A percentile compares a stretch with the other conserved stretches of the same genome.
These are phyloP conservation scores for Biscogniauxia marginata DNA, from an alignment of 2,329 filamentous ascomycete genomes.

Conservation along the genomic window DNA sequence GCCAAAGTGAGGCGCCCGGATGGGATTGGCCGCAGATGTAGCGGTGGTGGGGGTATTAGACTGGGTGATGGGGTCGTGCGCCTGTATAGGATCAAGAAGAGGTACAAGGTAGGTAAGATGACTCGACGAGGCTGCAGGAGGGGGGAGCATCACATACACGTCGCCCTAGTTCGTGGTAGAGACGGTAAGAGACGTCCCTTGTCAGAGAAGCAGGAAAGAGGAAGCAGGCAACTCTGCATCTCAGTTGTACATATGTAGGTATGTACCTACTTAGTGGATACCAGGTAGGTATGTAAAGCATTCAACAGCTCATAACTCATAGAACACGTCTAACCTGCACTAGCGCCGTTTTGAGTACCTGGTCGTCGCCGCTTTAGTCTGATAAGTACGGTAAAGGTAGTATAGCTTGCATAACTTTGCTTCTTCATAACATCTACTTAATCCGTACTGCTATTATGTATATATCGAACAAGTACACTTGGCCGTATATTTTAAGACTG, in stretches of 20 bases:
- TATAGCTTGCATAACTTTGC: too few relatives aligned
- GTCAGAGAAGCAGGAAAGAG: neutral
- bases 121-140: neutral
- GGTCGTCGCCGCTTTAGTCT: neutral
- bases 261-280: too few relatives aligned
- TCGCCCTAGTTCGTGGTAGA: neutral
- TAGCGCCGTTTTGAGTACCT: neutral
- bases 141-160: neutral
- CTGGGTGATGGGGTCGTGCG: constrained; percentile 11
- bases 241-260: neutral
- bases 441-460: too few relatives aligned
- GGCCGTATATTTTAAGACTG: too few relatives aligned
- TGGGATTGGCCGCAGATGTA: constrained; percentile 27
- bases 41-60: constrained; percentile 18
- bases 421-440: too few relatives aligned
- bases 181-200: neutral
- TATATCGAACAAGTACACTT: too few relatives aligned
- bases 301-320: neutral
- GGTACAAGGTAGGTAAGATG: neutral
- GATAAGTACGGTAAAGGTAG: too few relatives aligned
- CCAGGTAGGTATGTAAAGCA: neutral
- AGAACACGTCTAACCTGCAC: neutral
- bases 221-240: too few relatives aligned
- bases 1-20: constrained; percentile 32
- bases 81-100: neutral